Evolutionary conservation across 495 filamentous ascomycete genomes (phyloP), one percentile per base, ranked within the genome.

Genomic region (Bryoglossum gracile): DNA sequence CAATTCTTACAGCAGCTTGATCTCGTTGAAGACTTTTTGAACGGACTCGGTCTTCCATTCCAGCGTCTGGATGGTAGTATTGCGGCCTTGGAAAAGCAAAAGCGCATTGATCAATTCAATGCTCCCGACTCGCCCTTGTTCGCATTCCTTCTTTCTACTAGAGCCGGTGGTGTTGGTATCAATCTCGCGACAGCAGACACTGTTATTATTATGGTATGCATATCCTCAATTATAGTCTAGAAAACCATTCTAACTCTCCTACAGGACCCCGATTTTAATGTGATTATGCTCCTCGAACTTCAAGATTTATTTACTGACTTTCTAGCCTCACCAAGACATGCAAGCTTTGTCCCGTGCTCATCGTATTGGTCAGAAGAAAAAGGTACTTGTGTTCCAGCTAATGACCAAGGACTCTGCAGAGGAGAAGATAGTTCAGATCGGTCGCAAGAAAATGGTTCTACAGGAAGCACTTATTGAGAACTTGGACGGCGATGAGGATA

Each of bases 111-210:
- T 64, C 76, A 79, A 9, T 99, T 86, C 68, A 99, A 99, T 62
- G 87, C 82, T 2, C 83, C 87, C 0, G 71, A 84, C 34, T 95
- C 90, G 1, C 69, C 78, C 1, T 68, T 87, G 8, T 97, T 97
- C 58, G 87, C 82, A 0, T 96, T 99, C 65, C 67, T 97, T 17
- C 74, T 99, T 0, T 95, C 89, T 0, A 99, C 92, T 13, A 82
- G 92, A 51, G 89, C 92, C 4, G 92, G 92, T 30, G 92, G 92
- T 42, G 91, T 97, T 1, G 92, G 92, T 13, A 99, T 99, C 69
- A 99, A 99, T 59, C 77, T 99, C 38, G 92, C 94, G 0, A 94
- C 88, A 23, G 92, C 92, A 2, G 92, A 99, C 58, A 99, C 94
- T 0, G 92, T 99, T 52, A 96, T 99, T 45, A 95, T 99, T 40